Base-by-base conservation (phyloP, 495 filamentous ascomycete species). In the Talaromyces wortmannii region DNA sequence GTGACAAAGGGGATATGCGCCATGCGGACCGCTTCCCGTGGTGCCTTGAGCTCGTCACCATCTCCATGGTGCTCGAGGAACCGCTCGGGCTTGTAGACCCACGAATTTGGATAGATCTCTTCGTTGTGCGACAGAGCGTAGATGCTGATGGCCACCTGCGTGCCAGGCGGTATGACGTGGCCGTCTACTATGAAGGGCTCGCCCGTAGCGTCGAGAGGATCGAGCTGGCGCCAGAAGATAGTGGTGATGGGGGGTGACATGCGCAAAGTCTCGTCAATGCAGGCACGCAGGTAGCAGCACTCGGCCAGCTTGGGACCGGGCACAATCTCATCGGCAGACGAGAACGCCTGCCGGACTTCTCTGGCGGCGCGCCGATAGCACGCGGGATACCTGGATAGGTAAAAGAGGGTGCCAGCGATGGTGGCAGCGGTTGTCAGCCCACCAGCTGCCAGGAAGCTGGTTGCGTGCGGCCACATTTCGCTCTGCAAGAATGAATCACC, bases 1-100 rank as follows among this genome's bases (percentile, higher is more conserved):
- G 80, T 74, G 31, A 71, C 76, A 54, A 85, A 85, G 0, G 82
- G 80, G 32, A 67, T 76, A 60, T 80, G 83, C 17, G 78, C 78
- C 4, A 57, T 59, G 0, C 68, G 67, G 3, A 73, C 72, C 0
- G 62, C 55, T 55, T 73, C 74, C 7, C 78, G 65, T 3, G 63
- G 61, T 16, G 73, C 71, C 18, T 65, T 67, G 1, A 23, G 16
- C 12, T 17, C 46, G 10, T 8, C 17, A 7, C 0, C 60, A 67
- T 32, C 59, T 55, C 73, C 70, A 73, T 8, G 58, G 50, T 13
- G 32, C 43, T 0, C 48, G 48, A 4, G 45, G 50, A 0, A 84
- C 16, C 81, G 77, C 54, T 81, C 74, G 0, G 80, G 82, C 11
- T 67, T 56, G 59, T 68, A 83, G 0, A 56, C 54, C 49, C 69